These are phyloP conservation scores for Holtermannia corniformis DNA, from an alignment of 768 basidiomycete species.

Conservation along the genomic window DNA sequence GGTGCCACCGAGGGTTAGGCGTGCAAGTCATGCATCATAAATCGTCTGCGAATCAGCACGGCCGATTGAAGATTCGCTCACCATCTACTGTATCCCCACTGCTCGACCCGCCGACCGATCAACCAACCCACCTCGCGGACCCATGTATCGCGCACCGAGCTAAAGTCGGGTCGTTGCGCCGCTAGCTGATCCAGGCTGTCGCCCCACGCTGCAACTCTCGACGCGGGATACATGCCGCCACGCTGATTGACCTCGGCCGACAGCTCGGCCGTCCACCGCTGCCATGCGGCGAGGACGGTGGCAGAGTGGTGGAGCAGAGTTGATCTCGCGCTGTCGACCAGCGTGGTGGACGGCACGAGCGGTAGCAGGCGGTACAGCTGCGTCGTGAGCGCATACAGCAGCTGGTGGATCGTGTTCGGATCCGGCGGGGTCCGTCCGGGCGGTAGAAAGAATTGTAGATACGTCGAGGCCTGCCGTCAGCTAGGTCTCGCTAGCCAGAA, in stretches of 20 bases:
- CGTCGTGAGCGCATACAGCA: constrained; percentile 16
- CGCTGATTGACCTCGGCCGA: constrained; percentile 24
- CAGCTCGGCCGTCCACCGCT: constrained; percentile 13
- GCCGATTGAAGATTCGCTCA: no score
- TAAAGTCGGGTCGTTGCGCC: neutral
- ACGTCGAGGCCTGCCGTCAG: constrained; percentile 22
- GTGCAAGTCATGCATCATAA: no score
- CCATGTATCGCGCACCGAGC: constrained; percentile 13
- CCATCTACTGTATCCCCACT: no score
- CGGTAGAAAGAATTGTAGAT: constrained; percentile 20
- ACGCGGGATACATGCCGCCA: constrained; percentile 32
- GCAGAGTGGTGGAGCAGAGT: neutral
- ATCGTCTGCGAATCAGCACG: no score
- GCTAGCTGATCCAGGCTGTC: constrained; percentile 12
- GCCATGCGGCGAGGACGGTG: constrained; percentile 14
- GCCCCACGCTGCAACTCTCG: constrained; percentile 17
- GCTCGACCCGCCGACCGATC: constrained; percentile 7
- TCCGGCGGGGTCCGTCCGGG: neutral
- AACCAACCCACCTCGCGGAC: constrained; percentile 24
- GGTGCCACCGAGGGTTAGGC: no score
- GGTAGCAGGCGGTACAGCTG: constrained; percentile 10
- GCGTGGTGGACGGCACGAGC: constrained; percentile 7
- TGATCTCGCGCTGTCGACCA: neutral
- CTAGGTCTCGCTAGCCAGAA: neutral
- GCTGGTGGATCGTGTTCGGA: constrained; percentile 11